These are phyloP conservation scores for Halenospora varia DNA, from an alignment of 495 filamentous ascomycete species.

Conservation along the genomic window DNA sequence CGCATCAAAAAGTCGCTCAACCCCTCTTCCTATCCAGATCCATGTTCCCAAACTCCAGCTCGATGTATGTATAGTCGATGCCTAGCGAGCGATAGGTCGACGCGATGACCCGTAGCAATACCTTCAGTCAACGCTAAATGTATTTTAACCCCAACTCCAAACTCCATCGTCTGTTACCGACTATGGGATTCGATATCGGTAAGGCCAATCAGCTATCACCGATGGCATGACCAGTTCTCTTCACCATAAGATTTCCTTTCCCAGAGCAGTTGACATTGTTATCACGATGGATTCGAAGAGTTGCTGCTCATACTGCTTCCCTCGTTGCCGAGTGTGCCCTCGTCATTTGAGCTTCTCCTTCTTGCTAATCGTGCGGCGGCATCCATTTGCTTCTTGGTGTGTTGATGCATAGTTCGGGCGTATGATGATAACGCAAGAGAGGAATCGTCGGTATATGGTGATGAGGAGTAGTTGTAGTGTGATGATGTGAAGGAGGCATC, in stretches of 20 bases:
- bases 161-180: background rate
- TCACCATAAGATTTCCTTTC: background rate
- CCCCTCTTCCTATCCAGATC: too few relatives aligned
- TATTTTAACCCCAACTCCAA: background rate
- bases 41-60: background rate
- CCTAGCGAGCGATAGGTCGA: background rate
- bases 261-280: background rate
- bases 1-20: too few relatives aligned
- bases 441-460: background rate
- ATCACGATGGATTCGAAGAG: background rate
- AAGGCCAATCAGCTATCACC: too few relatives aligned
- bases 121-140: background rate
- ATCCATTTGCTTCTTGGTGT: slow-evolving; percentile 27
- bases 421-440: slow-evolving; percentile 11
- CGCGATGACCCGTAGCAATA: background rate
- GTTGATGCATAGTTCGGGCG: slow-evolving; percentile 17
- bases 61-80: background rate
- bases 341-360: slow-evolving; percentile 1
- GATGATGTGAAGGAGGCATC: background rate
- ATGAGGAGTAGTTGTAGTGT: background rate
- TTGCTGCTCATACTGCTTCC: slow-evolving; percentile 1
- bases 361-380: slow-evolving; percentile 11
- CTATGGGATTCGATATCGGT: too few relatives aligned
- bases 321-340: background rate
- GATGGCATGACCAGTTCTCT: too few relatives aligned